Conservation (phyloP, 2,329 filamentous ascomycete genomes). For the Nemania abortiva region DNA sequence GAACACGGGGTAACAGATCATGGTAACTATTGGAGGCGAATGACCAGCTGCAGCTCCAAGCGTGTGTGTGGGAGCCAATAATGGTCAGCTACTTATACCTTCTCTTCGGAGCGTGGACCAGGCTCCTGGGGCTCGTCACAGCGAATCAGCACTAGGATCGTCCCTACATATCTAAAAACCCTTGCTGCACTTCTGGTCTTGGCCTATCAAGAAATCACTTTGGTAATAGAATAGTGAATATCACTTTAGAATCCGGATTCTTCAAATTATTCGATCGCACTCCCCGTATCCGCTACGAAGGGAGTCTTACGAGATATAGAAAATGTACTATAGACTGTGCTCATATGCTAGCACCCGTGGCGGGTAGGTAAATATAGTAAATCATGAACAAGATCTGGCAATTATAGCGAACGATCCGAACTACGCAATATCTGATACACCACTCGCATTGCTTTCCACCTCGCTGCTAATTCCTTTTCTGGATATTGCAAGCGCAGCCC, state of each 20-base stretch:
- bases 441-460: background rate
- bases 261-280: background rate
- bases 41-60: conserved; percentile 21
- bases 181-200: conserved; percentile 14
- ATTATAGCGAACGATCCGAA: background rate
- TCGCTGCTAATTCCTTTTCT: background rate
- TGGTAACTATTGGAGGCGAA: conserved; percentile 16
- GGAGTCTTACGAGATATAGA: background rate
- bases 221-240: background rate
- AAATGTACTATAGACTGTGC: no score
- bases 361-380: background rate
- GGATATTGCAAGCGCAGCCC: conserved; percentile 22
- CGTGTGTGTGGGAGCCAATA: conserved; percentile 6
- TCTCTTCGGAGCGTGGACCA: conserved; percentile 6
- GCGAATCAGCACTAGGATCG: conserved; percentile 14
- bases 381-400: background rate
- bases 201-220: conserved; percentile 27
- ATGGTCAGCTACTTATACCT: background rate
- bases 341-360: background rate
- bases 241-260: background rate
- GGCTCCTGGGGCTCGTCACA: conserved; percentile 19
- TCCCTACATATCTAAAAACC: background rate
- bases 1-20: background rate
- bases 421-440: background rate
- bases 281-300: background rate